phyloP scores from a whole-genome alignment of 148 eudicot genomes.

The Chenopodium formosanum region DNA sequence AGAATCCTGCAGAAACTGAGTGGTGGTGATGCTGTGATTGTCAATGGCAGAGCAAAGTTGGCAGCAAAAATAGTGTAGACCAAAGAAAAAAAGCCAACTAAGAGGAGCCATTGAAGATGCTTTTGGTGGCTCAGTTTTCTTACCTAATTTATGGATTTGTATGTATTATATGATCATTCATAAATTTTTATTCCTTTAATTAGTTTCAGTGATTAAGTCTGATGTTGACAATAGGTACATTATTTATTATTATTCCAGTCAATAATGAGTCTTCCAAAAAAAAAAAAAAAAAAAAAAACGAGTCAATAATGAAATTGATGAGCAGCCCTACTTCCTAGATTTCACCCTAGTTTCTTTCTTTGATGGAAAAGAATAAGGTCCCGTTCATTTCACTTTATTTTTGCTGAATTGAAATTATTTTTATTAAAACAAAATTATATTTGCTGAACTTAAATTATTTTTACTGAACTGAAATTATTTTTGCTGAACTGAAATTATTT shows the following conservation, averaged over 20 bases:
- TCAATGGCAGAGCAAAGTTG: constrained; percentile 14
- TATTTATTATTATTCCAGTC: not conserved
- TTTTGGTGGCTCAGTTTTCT: not conserved
- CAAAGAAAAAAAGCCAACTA: constrained; percentile 6
- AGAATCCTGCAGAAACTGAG: constrained; percentile 20
- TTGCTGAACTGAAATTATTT: too few species aligned
- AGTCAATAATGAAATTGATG: not conserved
- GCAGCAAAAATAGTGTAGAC: not conserved
- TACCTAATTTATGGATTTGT: constrained; percentile 1
- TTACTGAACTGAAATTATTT: too few species aligned
- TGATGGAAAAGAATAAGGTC: too few species aligned
- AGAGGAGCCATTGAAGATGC: constrained; percentile 8
- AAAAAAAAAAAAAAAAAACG: too few species aligned
- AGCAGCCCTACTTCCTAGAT: not conserved
- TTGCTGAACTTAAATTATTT: too few species aligned
- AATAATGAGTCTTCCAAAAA: not conserved
- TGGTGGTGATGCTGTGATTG: constrained; percentile 11
- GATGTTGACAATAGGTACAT: not conserved
- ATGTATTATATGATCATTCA: not conserved
- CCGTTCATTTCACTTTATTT: too few species aligned
- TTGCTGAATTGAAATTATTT: too few species aligned
- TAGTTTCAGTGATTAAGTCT: not conserved
- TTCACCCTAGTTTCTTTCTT: too few species aligned
- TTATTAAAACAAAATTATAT: too few species aligned
- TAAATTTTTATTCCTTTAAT: not conserved